Base-by-base conservation (phyloP, 768 basidiomycete species). In the Termitomyces sp. region DNA sequence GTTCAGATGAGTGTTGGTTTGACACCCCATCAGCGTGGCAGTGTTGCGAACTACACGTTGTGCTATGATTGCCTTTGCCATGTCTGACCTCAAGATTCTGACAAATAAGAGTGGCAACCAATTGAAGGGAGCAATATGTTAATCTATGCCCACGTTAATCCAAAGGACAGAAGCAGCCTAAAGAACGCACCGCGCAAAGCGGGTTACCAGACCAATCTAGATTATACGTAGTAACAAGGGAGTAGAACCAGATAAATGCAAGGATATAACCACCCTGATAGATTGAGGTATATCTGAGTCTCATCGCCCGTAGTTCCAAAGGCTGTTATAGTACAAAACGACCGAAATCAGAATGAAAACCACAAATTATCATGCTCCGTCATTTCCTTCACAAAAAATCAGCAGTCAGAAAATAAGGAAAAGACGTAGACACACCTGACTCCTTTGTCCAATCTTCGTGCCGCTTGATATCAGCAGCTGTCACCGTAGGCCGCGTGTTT, bases 391-490 rank as follows among this genome's bases (percentile, higher is more conserved):
- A 8, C 34, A 32, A 32, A n/a, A 20, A n/a, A 36, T 61, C 6
- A 62, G 42, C 34, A 29, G 6, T 16, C 20, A 16, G 16, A 50
- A 27, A 49, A 16, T 1, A 18, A 29, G 16, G 46, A 13, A 47
- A 36, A 29, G 22, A 29, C 12, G 9, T 24, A 26, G 37, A 72
- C 86, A 64, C 63, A 87, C 91, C 91, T 61, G 87, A 88, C 67
- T 93, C 90, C 64, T 74, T 82, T 51, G 92, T 94, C 92, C 92
- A 93, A 20, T 88, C 79, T 0, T 90, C 86, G 65, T 94, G 90
- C 59, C 77, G 79, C 74, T 80, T 84, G 60, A 98, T 94, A 75
- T 98, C 96, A 4, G 86, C 82, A 58, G 86, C 85, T 3, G 87
- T 89, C 22, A 98, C 96, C 0, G 94, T 98, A 31, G 94, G 94